Evolutionary conservation across 2,329 filamentous ascomycete species (phyloP).

Genomic region (Capronia americana): DNA sequence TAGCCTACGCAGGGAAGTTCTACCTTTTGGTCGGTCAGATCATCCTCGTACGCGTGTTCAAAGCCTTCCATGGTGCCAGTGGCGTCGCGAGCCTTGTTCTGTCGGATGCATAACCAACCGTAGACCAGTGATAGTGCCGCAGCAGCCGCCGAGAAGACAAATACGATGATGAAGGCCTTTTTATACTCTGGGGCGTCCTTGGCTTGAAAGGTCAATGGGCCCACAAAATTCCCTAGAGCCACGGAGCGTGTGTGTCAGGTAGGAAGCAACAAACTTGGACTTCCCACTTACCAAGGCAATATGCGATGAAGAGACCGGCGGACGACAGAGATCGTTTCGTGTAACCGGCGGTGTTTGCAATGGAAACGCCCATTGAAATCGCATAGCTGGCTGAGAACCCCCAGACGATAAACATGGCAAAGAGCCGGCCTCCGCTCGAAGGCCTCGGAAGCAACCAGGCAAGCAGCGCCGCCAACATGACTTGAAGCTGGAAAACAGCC

Average conservation of each 20-base stretch:
- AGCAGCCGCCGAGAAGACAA: conserved; percentile 10
- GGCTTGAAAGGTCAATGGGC: conserved; percentile 45
- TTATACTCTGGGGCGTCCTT: conserved; percentile 43
- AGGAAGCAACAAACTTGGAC: no score
- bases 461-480: conserved; percentile 51
- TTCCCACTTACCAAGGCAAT: conserved; percentile 16
- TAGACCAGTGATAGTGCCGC: conserved; percentile 41
- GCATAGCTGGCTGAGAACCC: conserved; percentile 56
- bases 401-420: conserved; percentile 58
- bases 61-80: conserved; percentile 52
- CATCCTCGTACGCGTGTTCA: conserved; percentile 61
- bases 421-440: conserved; percentile 54
- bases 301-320: conserved; percentile 35
- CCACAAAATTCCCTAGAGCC: conserved; percentile 44
- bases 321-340: conserved; percentile 38
- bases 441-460: conserved; percentile 53
- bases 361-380: conserved; percentile 57
- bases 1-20: no score
- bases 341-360: conserved; percentile 44
- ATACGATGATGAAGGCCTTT: conserved; percentile 45
- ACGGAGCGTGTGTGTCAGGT: no score
- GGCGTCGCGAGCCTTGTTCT: conserved; percentile 24
- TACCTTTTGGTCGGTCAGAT: conserved; percentile 53
- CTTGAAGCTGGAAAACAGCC: conserved; percentile 50
- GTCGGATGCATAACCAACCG: conserved; percentile 37